Evolutionary conservation across 176 grass and related monocot genomes (phyloP).

Genomic region (Zoysia japonica): DNA sequence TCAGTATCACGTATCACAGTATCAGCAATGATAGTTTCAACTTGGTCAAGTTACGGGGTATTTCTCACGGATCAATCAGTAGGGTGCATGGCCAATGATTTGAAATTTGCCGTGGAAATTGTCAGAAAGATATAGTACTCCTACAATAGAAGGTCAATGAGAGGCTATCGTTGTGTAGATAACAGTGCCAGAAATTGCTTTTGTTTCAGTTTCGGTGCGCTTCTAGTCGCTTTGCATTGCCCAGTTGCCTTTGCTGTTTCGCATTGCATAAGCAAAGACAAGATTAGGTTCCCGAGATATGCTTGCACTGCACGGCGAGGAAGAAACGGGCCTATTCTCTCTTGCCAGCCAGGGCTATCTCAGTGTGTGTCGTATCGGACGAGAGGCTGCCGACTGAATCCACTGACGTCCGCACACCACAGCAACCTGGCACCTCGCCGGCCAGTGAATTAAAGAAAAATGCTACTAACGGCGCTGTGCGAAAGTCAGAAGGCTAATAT

Average conservation of each 20-base stretch:
- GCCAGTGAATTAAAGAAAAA: no score
- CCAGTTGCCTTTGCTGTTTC: no score
- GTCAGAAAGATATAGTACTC: not conserved
- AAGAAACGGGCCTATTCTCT: not conserved
- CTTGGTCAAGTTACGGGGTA: conserved; percentile 4
- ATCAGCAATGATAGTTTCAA: not conserved
- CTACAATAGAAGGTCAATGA: not conserved
- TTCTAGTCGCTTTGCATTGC: no score
- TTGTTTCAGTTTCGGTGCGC: not conserved
- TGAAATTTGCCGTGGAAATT: not conserved
- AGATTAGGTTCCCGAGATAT: not conserved
- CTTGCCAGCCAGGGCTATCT: not conserved
- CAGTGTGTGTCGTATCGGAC: not conserved
- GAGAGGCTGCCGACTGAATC: no score
- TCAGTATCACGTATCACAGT: not conserved
- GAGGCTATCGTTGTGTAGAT: not conserved
- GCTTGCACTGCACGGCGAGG: not conserved
- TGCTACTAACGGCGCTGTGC: no score
- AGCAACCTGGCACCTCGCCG: no score
- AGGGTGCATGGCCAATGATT: conserved; percentile 1
- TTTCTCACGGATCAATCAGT: conserved; percentile 8
- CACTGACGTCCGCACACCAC: not conserved
- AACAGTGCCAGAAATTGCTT: not conserved
- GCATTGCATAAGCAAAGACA: not conserved
- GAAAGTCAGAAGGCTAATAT: not conserved